Conservation (phyloP, 345 rosid species). For the Turnera subulata region DNA sequence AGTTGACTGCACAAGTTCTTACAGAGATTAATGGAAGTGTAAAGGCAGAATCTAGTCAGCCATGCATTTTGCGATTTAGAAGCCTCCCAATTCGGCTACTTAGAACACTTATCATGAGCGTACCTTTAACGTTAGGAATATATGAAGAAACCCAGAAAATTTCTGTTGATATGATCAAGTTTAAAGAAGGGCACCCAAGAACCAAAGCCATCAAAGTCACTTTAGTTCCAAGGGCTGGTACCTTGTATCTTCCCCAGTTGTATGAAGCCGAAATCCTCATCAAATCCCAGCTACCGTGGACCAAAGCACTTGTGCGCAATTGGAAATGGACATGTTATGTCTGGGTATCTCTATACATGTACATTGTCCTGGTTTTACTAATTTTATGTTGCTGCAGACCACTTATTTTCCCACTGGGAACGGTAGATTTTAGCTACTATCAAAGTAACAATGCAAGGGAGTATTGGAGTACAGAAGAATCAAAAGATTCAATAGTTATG, state of each 20-base stretch:
- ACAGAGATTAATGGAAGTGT: constrained; percentile 41
- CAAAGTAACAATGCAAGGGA: background rate
- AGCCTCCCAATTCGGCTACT: constrained; percentile 61
- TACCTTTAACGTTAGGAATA: constrained; percentile 59
- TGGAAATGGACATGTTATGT: constrained; percentile 81
- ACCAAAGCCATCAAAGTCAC: constrained; percentile 46
- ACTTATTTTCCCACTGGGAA: constrained; percentile 31
- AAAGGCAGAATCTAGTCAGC: constrained; percentile 57
- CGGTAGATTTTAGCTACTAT: background rate
- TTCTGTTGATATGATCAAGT: constrained; percentile 33
- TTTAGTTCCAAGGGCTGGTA: constrained; percentile 63
- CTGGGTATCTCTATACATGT: constrained; percentile 58
- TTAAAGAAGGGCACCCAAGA: constrained; percentile 61
- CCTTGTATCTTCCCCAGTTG: constrained; percentile 50
- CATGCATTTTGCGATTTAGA: constrained; percentile 62
- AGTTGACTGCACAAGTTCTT: constrained; percentile 67
- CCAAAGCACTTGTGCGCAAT: constrained; percentile 48
- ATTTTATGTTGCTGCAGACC: constrained; percentile 43
- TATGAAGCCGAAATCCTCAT: constrained; percentile 56
- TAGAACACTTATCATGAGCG: constrained; percentile 46
- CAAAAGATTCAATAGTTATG: constrained; percentile 5
- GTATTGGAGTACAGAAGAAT: constrained; percentile 8
- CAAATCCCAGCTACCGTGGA: constrained; percentile 60
- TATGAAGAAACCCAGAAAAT: constrained; percentile 64
- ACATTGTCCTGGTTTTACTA: constrained; percentile 27